Base-by-base conservation (phyloP, 163 green algal genomes). In the Scenedesmus sp. region DNA sequence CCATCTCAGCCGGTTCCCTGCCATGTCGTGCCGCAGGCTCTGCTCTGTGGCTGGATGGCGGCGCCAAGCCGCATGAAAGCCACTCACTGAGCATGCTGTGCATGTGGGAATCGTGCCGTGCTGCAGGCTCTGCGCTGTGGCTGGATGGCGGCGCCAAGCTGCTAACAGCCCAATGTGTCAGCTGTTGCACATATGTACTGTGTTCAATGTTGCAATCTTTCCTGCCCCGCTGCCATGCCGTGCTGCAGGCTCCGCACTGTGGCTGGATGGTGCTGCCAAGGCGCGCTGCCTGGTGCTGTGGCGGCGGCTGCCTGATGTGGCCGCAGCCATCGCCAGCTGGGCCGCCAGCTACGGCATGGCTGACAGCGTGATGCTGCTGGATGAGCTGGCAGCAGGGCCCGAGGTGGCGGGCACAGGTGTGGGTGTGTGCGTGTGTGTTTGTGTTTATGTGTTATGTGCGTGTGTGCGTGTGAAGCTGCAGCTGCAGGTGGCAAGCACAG, bases 361-460 rank as follows among this genome's bases (percentile, higher is more conserved):
- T 60, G 96, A 96, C 90, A 94, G 88, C 15, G 96, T 98, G 23
- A 96, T 97, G 91, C 96, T 94, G 1, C 56, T 97, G 76, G 96
- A 98, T 10, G 96, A 98, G 82, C 91, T 98, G 57, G 86, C 91
- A 18, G 55, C 66, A 1, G 94, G 95, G 3, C 93, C 97, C n/a
- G 96, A 97, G 13, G 93, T 96, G 60, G 67, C 82, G 0, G 95
- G 96, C 12, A 97, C 94, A 93, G 94, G 94, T 95, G 56, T 54
- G 57, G 81, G 1, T 26, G 81, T 26, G 55, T 0, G 23, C 8
- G 9, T 46, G 34, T 46, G 34, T 46, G 34, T 46, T 46, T 46
- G 34, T 46, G 34, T 46, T 46, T 46, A 46, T 46, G 34, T 46
- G 34, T 46, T 46, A 46, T 46, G 34, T 46, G 34, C 34, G 34